Percentiles rank a stretch among this genome's conserved stretches.
Conservation (phyloP, 768 basidiomycete species). For the Butyriboletus loyo region DNA sequence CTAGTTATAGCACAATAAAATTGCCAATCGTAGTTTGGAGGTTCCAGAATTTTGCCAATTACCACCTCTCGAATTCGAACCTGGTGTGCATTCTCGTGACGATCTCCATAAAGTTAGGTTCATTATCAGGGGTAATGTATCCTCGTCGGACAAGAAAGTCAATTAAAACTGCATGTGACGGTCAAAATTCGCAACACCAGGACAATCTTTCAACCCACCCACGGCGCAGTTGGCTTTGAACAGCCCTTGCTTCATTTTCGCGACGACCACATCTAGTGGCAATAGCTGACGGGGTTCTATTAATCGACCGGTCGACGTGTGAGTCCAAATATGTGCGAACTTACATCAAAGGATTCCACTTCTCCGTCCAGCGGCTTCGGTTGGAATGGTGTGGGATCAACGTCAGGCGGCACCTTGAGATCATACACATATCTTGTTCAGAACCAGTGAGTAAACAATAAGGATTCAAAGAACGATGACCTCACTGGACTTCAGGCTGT, state of each 20-base stretch:
- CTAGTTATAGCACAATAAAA: background rate
- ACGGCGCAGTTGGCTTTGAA: conserved; percentile 95
- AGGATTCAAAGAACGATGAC: background rate
- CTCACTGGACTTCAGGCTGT: conserved; percentile 83
- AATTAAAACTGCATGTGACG: conserved; percentile 60
- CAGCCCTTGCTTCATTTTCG: conserved; percentile 59
- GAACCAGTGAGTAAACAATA: background rate
- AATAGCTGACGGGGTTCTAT: conserved; percentile 50
- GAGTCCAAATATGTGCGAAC: conserved; percentile 11
- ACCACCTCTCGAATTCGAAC: conserved; percentile 64
- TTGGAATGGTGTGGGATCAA: conserved; percentile 47
- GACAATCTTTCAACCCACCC: conserved; percentile 42
- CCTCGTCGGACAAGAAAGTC: conserved; percentile 90
- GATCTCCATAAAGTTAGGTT: conserved; percentile 79
- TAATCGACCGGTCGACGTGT: background rate
- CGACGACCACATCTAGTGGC: conserved; percentile 56
- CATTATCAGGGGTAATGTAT: conserved; percentile 82
- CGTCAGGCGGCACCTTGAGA: conserved; percentile 57
- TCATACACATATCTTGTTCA: conserved; percentile 77
- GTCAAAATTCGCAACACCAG: conserved; percentile 1
- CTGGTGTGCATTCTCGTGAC: conserved; percentile 67
- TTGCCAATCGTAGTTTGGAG: background rate
- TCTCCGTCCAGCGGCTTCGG: conserved; percentile 87
- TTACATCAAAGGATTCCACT: conserved; percentile 88
- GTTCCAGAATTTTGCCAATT: background rate